Base-by-base conservation (phyloP, 176 grass and related monocot genomes). In the Eleusine coracana region DNA sequence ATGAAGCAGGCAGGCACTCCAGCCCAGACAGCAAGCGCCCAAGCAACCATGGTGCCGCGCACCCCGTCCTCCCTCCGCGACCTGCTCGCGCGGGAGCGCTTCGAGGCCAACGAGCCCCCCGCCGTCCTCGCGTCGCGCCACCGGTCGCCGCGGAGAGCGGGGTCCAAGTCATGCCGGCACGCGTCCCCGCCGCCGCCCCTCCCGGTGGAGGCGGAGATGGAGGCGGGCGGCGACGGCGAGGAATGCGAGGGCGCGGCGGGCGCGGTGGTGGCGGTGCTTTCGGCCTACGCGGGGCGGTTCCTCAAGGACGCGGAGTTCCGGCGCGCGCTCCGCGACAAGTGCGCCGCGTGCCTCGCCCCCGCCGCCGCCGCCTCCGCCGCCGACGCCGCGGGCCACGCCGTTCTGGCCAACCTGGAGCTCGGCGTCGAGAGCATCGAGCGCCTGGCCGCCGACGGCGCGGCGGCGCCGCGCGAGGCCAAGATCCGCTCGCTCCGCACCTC, bases 401-500 rank as follows among this genome's bases (percentile, higher is more conserved):
- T 96, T 68, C 80, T 99, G 55, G 84, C 93, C 27, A 95, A 99
- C 83, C 89, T 99, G 62, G 96, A 99, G 91, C 91, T 99, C 1
- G 96, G 85, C 17, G 81, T 99, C 79, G 92, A 99, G 83, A 92
- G 91, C 85, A 93, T 91, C 41, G 93, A 99, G 77, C 85, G 90
- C 70, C 92, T 99, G 36, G 91, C 87, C 4, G 85, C 89, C 14
- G 92, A 91, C 73, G 85, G 79, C 45, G 66, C 76, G 28, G 66
- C 76, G 28, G 65, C 29, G 0, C 71, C 76, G 29, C 90, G 89
- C 13, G 93, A 96, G 34, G 71, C 89, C 66, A 99, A 96, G 91
- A 93, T 93, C 83, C 96, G 91, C 68, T 99, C 93, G 56, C 79
- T 99, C 37, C 82, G 93, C 65, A 99, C 93, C 81, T 99, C 93